Conservation (phyloP, 2,329 filamentous ascomycete species). For the Paecilomyces sp. region DNA sequence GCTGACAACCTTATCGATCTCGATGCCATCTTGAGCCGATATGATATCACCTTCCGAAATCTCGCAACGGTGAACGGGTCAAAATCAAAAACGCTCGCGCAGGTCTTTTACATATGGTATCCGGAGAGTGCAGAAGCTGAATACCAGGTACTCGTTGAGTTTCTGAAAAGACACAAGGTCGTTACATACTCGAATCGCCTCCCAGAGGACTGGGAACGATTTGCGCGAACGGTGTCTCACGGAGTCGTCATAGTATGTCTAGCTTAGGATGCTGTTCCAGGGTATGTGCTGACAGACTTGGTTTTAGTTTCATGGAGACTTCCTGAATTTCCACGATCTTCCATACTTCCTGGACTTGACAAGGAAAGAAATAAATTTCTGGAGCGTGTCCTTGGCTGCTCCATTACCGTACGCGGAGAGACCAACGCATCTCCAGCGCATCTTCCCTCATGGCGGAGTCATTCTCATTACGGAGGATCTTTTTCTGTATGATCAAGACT, state of each 20-base stretch:
- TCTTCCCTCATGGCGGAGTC: slow-evolving; percentile 31
- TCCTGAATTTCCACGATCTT: slow-evolving; percentile 20
- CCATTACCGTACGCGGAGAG: slow-evolving; percentile 17
- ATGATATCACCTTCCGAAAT: slow-evolving; percentile 20
- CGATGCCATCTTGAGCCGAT: slow-evolving; percentile 9
- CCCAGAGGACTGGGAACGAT: slow-evolving; percentile 28
- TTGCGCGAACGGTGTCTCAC: slow-evolving; percentile 15
- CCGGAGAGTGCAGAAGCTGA: slow-evolving; percentile 19
- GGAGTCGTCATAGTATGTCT: slow-evolving; percentile 29
- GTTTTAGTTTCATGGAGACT: slow-evolving; percentile 30
- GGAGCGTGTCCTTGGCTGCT: slow-evolving; percentile 23
- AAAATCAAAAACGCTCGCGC: slow-evolving; percentile 10
- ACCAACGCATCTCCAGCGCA: slow-evolving; percentile 20
- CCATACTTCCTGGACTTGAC: slow-evolving; percentile 17
- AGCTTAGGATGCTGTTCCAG: not conserved
- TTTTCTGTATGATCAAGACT: slow-evolving; percentile 22
- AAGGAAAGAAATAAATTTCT: slow-evolving; percentile 21
- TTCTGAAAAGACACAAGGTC: slow-evolving; percentile 17
- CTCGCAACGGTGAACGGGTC: slow-evolving; percentile 15
- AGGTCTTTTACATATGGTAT: slow-evolving; percentile 28
- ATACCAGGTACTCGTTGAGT: slow-evolving; percentile 15
- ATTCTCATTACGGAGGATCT: slow-evolving; percentile 36
- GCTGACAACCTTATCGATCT: slow-evolving; percentile 4
- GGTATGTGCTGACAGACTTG: not conserved
- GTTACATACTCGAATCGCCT: slow-evolving; percentile 22